phyloP scores from a whole-genome alignment of 1,139 yeast species.

The Wickerhamomyces sp. region DNA sequence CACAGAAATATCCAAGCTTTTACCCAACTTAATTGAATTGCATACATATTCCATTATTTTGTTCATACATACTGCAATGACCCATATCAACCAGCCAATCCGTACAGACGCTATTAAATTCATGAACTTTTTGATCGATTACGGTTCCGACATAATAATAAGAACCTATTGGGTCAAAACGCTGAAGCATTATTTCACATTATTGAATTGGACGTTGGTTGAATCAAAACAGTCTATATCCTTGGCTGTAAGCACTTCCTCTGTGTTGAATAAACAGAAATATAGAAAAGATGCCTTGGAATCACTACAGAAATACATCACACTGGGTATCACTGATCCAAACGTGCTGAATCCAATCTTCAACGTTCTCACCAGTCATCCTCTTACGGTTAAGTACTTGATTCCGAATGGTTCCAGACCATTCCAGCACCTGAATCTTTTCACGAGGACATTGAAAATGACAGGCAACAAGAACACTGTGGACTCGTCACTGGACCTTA shows the following conservation, averaged over 20 bases:
- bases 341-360: conserved; percentile 7
- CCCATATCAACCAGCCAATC: conserved; percentile 71
- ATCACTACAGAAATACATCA: conserved; percentile 39
- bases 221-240: conserved; percentile 41
- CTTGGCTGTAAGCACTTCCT: conserved; percentile 42
- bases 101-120: conserved; percentile 62
- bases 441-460: conserved; percentile 33
- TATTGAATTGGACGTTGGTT: conserved; percentile 58
- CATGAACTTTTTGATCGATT: conserved; percentile 47
- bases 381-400: conserved; percentile 46
- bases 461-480: conserved; percentile 15
- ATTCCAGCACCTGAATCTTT: conserved; percentile 53
- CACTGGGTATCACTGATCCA: conserved; percentile 33
- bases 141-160: conserved; percentile 45
- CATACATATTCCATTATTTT: conserved; percentile 65
- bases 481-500: conserved; percentile 25
- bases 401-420: conserved; percentile 56
- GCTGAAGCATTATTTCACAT: conserved; percentile 49
- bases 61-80: conserved; percentile 90
- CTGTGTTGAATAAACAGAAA: conserved; percentile 34
- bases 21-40: conserved; percentile 56
- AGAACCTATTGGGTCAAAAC: conserved; percentile 57
- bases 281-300: conserved; percentile 28
- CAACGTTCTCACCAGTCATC: conserved; percentile 31
- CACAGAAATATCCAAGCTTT: conserved; percentile 43